Base-by-base conservation (phyloP, 1,284 basidiomycete species). In the Peniophora sp. region DNA sequence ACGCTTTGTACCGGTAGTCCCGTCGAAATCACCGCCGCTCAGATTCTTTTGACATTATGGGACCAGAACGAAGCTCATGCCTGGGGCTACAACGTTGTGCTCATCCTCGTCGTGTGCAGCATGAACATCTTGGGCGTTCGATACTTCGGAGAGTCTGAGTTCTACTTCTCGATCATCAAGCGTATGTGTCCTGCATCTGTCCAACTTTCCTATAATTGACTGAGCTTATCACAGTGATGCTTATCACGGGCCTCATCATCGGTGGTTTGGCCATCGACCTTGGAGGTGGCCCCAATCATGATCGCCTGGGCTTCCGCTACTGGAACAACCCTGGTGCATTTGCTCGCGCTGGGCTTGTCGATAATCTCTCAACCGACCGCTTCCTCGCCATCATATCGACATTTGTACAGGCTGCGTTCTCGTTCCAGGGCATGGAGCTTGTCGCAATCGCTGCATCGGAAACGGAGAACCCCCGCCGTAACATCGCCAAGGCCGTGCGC, bases 391-490 rank as follows among this genome's bases (percentile, higher is more conserved):
- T 91, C 59, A 67, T 89, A 50, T 73, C 70, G 51, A 81, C 83
- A 22, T 65, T 91, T 47, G 79, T 89, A 20, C 86, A 89, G 62
- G 88, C 90, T 11, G 85, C 83, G 2, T 94, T 91, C 73, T 89
- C 87, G 2, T 89, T 85, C 73, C 81, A 89, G 61, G 89, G 86
- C 32, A 85, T 91, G 69, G 91, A 94, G 61, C 74, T 92, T 53
- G 84, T 92, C 48, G 85, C 85, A 6, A 80, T 89, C 50, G 77
- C 87, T 35, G 89, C 88, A 1, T 85, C 83, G 0, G 86, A 89
- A 62, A 82, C 82, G 0, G 69, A 85, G 64, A 89, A 79, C 62
- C 89, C 90, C 1, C 78, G 86, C 48, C 78, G 81, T 41, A 89
- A 89, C 58, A 86, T 95, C 48, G 76, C 83, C 45, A 87, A 82